Base-by-base conservation (phyloP, 164 flowering plant genomes). In the Vitis vinifera region DNA sequence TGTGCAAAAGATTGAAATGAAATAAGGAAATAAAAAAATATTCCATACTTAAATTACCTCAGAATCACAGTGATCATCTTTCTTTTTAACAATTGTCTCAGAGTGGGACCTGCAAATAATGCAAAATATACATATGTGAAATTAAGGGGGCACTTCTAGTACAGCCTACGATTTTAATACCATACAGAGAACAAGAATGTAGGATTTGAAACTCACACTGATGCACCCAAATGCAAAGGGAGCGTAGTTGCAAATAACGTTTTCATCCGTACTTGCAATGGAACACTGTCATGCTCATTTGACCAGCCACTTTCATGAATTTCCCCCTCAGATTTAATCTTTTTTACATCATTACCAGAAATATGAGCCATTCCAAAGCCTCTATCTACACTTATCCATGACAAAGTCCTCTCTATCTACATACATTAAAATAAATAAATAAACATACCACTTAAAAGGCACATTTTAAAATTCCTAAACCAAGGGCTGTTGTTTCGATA, bases 231-330 rank as follows among this genome's bases (percentile, higher is more conserved):
- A 47, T 10, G 27, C 0, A 47, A 9, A 19, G 4, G 9, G 1
- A 11, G 52, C 9, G 23, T 50, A 37, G 37, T 17, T 53, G 59
- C 16, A 11, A 37, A 37, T 5, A 62, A 44, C 8, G 57, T 63
- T 63, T 60, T 62, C 29, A 73, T 61, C 53, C 78, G 69, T 13
- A 10, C 27, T 10, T 55, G 29, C 63, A 80, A 61, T 0, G 80
- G 75, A 68, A 76, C 30, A 55, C 62, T 58, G 2, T 75, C 79
- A 13, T 58, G 69, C 55, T 73, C 77, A 47, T 73, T 70, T 2
- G 37, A 65, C 1, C 5, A 10, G 19, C 27, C 9, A 58, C 29
- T 59, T 10, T 23, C 48, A 15, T 56, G n/a, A n/a, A 47, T 62
- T 50, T 17, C 71, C 10, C n/a, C 60, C 16, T 57, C 65, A n/a